Evolutionary conservation across 331 rosid genomes (phyloP).

Genomic region (Prunus yedoensis): DNA sequence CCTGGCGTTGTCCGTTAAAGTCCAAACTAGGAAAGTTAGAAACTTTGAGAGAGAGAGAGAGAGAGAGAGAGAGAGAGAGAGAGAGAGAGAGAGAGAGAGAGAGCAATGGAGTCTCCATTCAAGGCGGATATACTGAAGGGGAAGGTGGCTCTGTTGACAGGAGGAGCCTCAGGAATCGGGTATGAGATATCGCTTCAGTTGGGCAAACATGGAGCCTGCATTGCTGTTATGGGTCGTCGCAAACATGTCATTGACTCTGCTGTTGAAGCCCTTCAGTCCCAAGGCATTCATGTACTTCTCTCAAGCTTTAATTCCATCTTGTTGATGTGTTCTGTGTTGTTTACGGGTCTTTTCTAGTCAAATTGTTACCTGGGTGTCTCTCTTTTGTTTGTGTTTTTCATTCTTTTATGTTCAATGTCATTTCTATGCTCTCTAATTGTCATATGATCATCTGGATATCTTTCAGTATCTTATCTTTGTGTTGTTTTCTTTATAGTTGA

Average conservation of each 20-base stretch:
- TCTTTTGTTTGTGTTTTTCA: neutral
- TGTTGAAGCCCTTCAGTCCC: conserved; percentile 13
- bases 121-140: conserved; percentile 25
- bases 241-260: conserved; percentile 16
- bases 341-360: neutral
- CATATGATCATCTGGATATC: neutral
- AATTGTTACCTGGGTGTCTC: neutral
- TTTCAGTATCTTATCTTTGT: neutral
- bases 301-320: neutral
- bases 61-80: too few species aligned
- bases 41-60: neutral
- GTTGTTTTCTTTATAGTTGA: too few species aligned
- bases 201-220: conserved; percentile 23
- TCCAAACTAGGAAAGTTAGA: neutral
- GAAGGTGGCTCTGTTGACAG: conserved; percentile 19
- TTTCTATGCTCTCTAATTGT: neutral
- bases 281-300: conserved; percentile 16
- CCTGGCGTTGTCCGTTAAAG: neutral
- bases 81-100: too few species aligned
- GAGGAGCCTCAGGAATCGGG: conserved; percentile 29
- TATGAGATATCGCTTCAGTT: conserved; percentile 20
- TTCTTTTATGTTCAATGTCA: neutral
- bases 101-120: conserved; percentile 17
- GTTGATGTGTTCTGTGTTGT: neutral
- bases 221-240: conserved; percentile 28